Base-by-base conservation (phyloP, 1,284 basidiomycete genomes). In the Violaceomyces palustris region DNA sequence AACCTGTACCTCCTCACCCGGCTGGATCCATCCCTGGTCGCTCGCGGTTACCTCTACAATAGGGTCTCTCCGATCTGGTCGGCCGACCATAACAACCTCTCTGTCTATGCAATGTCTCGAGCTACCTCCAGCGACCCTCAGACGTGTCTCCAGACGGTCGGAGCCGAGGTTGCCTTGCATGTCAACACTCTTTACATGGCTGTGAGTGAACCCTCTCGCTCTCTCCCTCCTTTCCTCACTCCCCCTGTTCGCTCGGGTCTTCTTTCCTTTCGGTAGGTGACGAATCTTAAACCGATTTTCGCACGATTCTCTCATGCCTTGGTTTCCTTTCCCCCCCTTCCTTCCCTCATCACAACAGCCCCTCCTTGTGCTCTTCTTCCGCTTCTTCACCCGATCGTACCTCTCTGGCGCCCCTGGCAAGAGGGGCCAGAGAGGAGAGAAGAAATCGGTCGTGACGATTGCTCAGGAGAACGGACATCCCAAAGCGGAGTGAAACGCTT, bases 101-200 rank as follows among this genome's bases (percentile, higher is more conserved):
- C 43, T 31, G 35, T 12, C 15, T 48, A 56, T n/a, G 64, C 64
- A 10, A 18, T 41, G 8, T 24, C 22, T 3, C 41, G 64, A 0
- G 43, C 55, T 15, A 29, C 44, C 8, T 44, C 53, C 1, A 38
- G 37, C 6, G 42, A 52, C 6, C 52, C 55, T 3, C 7, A 27
- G n/a, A 45, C 37, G 17, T 68, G 66, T 41, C 44, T 68, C 33
- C 57, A 66, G 40, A 49, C 49, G 17, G 45, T 35, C 6, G 64
- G 61, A 14, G 57, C 64, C 7, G 53, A 51, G 35, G 39, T 68
- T 10, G 64, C 66, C 6, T 35, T 68, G n/a, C 54, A 61, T 39
- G 55, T 64, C 42, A 68, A 68, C 43, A 66, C 61, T 15, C 35
- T 45, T 39, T 67, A 67, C 42, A 53, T 68, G 64, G 37, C 60